Conservation (phyloP, 75 land plant genomes). For the Sequoia sempervirens region DNA sequence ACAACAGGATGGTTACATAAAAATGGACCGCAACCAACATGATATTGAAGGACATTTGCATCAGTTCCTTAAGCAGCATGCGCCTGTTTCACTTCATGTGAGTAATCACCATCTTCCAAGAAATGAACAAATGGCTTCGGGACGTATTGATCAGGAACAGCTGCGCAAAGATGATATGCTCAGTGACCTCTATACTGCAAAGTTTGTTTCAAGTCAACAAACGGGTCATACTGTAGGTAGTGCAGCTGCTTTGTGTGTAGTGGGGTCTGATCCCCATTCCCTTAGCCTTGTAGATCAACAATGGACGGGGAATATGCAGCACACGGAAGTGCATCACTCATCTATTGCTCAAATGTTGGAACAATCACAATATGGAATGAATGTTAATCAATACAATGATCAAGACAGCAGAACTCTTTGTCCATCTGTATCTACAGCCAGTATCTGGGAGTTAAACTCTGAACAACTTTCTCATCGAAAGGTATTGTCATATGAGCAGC, state of each 20-base stretch:
- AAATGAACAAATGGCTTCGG: background rate
- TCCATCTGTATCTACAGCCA: background rate
- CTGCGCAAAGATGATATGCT: background rate
- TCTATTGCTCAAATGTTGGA: slow-evolving; percentile 10
- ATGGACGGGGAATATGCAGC: slow-evolving; percentile 10
- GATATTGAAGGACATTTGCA: background rate
- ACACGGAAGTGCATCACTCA: slow-evolving; percentile 2
- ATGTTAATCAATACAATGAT: slow-evolving; percentile 17
- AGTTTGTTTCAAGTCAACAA: slow-evolving; percentile 6
- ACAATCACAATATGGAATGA: slow-evolving; percentile 18
- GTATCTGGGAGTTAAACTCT: slow-evolving; percentile 7
- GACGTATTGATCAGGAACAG: background rate
- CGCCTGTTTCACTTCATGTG: background rate
- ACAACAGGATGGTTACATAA: background rate
- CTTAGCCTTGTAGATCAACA: background rate
- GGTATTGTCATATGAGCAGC: slow-evolving; percentile 6
- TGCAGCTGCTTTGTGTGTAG: background rate
- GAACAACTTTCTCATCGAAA: background rate
- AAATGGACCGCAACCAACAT: background rate
- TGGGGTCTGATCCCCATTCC: background rate
- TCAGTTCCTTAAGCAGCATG: background rate
- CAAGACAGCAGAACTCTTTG: slow-evolving; percentile 8
- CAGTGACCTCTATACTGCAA: background rate
- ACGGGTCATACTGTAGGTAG: background rate
- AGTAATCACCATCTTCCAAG: background rate